Evolutionary conservation across 495 filamentous ascomycete genomes (phyloP).

Genomic region (Melanomma pulvis-pyrius): DNA sequence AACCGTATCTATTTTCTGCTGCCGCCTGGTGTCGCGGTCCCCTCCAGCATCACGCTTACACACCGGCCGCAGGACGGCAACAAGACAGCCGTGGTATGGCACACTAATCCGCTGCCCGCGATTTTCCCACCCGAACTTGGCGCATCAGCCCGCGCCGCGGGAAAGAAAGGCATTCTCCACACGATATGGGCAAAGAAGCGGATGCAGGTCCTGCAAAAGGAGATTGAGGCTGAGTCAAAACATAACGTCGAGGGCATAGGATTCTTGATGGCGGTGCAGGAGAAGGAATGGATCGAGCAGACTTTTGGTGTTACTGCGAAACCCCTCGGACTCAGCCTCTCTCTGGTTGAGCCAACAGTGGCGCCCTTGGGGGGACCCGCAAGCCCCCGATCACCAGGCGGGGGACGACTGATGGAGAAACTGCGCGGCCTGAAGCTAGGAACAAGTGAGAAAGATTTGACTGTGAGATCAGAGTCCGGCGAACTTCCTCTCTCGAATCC

Average conservation of each 20-base stretch:
- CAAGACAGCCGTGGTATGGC: constrained; percentile 39
- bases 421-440: constrained; percentile 73
- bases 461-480: constrained; percentile 17
- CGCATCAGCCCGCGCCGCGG: constrained; percentile 62
- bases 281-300: constrained; percentile 78
- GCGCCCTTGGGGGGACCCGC: constrained; percentile 47
- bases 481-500: constrained; percentile 45
- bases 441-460: constrained; percentile 65
- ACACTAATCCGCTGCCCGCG: constrained; percentile 74
- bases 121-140: constrained; percentile 77
- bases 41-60: constrained; percentile 66
- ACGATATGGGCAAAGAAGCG: constrained; percentile 82
- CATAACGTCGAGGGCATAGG: constrained; percentile 76
- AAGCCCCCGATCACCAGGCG: constrained; percentile 56
- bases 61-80: constrained; percentile 49
- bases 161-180: constrained; percentile 78
- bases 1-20: constrained; percentile 76
- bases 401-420: constrained; percentile 72
- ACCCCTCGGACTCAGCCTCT: constrained; percentile 35
- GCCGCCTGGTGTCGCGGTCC: constrained; percentile 66
- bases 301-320: constrained; percentile 67
- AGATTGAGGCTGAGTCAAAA: constrained; percentile 49
- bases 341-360: constrained; percentile 38
- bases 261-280: constrained; percentile 75
- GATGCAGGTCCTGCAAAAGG: constrained; percentile 56